A percentile compares a stretch with the other conserved stretches of the same genome.
These are phyloP conservation scores for Xerocomus nothofagi DNA, from an alignment of 1,284 basidiomycete genomes.

Conservation along the genomic window DNA sequence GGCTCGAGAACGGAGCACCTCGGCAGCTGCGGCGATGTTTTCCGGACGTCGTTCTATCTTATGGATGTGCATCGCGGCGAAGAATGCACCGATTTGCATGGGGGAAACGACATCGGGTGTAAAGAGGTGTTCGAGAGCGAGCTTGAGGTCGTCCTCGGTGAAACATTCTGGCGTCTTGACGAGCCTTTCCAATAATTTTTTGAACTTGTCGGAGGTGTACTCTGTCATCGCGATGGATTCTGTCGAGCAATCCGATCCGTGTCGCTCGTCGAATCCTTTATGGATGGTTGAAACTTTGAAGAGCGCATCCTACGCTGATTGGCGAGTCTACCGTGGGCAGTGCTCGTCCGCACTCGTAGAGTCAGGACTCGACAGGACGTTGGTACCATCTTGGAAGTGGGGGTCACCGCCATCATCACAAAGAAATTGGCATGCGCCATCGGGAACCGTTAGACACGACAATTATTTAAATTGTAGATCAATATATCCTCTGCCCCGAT, in stretches of 20 bases:
- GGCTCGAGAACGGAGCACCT: conserved; percentile 68
- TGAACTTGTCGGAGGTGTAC: conserved; percentile 64
- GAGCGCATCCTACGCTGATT: too few relatives aligned
- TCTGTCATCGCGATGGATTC: conserved; percentile 17
- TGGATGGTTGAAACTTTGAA: too few relatives aligned
- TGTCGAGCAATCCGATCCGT: too few relatives aligned
- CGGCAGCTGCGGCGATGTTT: conserved; percentile 74
- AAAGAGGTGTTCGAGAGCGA: conserved; percentile 74
- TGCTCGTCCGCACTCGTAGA: too few relatives aligned
- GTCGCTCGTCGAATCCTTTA: too few relatives aligned
- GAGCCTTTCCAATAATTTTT: conserved; percentile 70
- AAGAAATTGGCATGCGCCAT: background rate
- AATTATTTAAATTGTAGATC: conserved; percentile 90
- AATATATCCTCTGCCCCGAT: conserved; percentile 91
- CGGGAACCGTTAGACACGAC: conserved; percentile 63
- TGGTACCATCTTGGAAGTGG: too few relatives aligned
- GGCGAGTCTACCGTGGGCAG: too few relatives aligned
- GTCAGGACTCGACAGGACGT: too few relatives aligned
- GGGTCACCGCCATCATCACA: too few relatives aligned
- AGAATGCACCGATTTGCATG: conserved; percentile 79
- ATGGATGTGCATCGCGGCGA: conserved; percentile 79
- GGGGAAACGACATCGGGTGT: conserved; percentile 61
- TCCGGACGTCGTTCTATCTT: conserved; percentile 75
- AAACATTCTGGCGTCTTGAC: conserved; percentile 79
- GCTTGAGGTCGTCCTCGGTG: conserved; percentile 65